Conservation (phyloP, 2,329 filamentous ascomycete genomes). For the Aspergillus sp. region DNA sequence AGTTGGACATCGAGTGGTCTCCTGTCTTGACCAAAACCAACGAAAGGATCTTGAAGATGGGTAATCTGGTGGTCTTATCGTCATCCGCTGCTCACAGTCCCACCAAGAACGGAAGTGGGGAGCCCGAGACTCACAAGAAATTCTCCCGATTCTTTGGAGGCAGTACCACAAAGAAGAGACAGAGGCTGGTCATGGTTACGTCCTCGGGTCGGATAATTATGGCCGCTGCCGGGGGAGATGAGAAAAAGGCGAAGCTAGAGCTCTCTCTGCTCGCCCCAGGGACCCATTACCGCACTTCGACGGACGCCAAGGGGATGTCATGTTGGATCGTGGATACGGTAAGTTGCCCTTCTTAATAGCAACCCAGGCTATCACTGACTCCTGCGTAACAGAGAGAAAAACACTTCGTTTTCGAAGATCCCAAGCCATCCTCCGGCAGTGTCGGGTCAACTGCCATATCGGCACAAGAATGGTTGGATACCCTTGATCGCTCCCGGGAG, state of each 20-base stretch:
- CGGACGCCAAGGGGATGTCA: constrained; percentile 81
- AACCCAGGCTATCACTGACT: constrained; percentile 27
- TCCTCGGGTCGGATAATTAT: constrained; percentile 86
- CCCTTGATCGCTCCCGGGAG: constrained; percentile 80
- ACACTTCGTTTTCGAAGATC: constrained; percentile 90
- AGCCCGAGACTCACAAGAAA: constrained; percentile 73
- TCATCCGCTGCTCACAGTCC: constrained; percentile 73
- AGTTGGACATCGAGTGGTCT: constrained; percentile 97
- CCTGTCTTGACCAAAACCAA: constrained; percentile 87
- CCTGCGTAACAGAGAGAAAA: constrained; percentile 66
- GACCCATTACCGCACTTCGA: constrained; percentile 73
- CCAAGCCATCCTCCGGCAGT: constrained; percentile 67
- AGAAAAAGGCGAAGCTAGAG: constrained; percentile 92
- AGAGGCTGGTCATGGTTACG: constrained; percentile 91
- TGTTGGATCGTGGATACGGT: constrained; percentile 93
- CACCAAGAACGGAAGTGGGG: constrained; percentile 62
- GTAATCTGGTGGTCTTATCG: constrained; percentile 81
- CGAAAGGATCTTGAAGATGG: constrained; percentile 90
- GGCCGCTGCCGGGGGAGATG: constrained; percentile 86
- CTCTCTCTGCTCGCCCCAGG: constrained; percentile 77
- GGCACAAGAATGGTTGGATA: constrained; percentile 89
- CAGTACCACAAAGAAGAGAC: constrained; percentile 85
- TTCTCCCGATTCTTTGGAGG: constrained; percentile 92
- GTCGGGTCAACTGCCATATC: constrained; percentile 64
- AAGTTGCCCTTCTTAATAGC: constrained; percentile 42